Evolutionary conservation across 78 protist genomes (phyloP), one percentile per base, ranked within the genome.

Genomic region (Chrysochromulina tobinii): DNA sequence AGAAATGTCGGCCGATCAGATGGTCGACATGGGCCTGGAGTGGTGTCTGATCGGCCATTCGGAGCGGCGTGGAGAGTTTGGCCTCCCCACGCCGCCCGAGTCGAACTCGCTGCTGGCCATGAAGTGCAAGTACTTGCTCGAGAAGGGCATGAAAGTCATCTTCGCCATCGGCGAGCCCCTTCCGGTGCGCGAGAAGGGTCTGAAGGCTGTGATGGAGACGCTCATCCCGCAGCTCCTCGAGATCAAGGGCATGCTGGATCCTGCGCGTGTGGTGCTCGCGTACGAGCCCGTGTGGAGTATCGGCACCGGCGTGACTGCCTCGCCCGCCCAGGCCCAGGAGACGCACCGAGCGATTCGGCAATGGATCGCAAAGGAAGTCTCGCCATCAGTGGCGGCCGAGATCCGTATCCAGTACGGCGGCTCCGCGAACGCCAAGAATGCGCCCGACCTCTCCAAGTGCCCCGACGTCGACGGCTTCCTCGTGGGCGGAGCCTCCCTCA

Each of bases 401-500:
- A 69, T 69, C 79, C 79, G 79, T 2, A 69, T 69, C 79, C 79
- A 69, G 79, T 69, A 69, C 79, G 79, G 79, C 27, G 79, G 79
- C 48, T 95, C 98, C 0, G 99, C 98, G 77, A 92, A 50, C 14
- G 95, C 96, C 14, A 69, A 67, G 87, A 98, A 98, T 96, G 25
- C 92, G 77, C 53, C 0, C 15, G 96, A 94, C 7, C 96, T 98
- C 38, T 58, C 96, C 59, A 38, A 89, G 67, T 58, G 75, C 89
- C 67, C 94, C 15, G 99, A 98, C 91, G 81, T 99, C 68, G 99
- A 99, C 88, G 99, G 99, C 38, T 99, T 99, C 98, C 96, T 99
- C 8, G 99, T 99, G 61, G 99, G 99, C 61, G 99, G 99, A 55
- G 99, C 99, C 8, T 97, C 99, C 12, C 95, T 98, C 66, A 88